Conservation (phyloP, 441 rosid genomes). For the Pelargonium myrrhifolium region DNA sequence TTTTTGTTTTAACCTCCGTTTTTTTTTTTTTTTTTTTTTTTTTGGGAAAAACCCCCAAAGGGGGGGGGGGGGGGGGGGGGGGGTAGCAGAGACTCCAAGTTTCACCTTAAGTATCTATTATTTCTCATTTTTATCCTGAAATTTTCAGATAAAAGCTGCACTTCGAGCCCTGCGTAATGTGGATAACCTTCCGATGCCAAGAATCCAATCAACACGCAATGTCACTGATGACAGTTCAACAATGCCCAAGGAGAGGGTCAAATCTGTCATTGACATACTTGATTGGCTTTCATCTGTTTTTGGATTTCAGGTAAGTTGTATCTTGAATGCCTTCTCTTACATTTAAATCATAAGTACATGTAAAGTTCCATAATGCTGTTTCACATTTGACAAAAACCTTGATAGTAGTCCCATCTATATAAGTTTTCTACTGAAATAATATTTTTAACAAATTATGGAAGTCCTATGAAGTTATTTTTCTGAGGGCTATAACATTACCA, state of each 20-base stretch:
- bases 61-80: too few relatives aligned
- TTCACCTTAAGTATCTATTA: conserved; percentile 13
- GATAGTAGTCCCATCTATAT: not conserved
- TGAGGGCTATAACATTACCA: not conserved
- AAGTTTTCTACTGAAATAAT: too few relatives aligned
- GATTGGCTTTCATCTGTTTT: conserved; percentile 90
- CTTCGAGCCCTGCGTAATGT: conserved; percentile 56
- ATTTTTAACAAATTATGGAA: not conserved
- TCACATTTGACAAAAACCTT: not conserved
- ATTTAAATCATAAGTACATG: conserved; percentile 11
- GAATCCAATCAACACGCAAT: conserved; percentile 22
- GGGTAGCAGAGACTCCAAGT: not conserved
- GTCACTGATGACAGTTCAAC: conserved; percentile 22
- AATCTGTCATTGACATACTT: conserved; percentile 54
- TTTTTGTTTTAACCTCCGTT: too few relatives aligned
- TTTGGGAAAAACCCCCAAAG: too few relatives aligned
- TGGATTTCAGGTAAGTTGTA: conserved; percentile 82
- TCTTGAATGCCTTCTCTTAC: conserved; percentile 10
- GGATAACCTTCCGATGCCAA: conserved; percentile 58
- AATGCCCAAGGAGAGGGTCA: conserved; percentile 34
- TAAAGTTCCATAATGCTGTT: conserved; percentile 10
- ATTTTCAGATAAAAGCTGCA: conserved; percentile 73
- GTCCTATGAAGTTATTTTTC: not conserved
- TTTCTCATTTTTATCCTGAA: conserved; percentile 12
- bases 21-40: not conserved